Percentiles rank a stretch among this genome's conserved stretches.
Conservation (phyloP, 164 flowering plant genomes). For the Piper betle region DNA sequence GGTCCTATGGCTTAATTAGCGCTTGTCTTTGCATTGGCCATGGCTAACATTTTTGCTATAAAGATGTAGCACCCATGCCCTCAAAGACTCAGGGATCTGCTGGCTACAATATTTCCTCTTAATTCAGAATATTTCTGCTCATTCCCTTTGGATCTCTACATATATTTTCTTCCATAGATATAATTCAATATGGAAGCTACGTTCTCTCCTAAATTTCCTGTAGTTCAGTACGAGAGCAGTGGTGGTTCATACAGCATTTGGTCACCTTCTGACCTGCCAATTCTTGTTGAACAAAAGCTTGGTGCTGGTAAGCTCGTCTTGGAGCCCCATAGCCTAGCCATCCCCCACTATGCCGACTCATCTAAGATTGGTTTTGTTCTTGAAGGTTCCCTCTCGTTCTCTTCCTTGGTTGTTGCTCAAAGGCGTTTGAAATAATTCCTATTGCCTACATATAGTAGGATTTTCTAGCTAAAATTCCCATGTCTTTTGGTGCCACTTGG, state of each 20-base stretch:
- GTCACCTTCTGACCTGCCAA: conserved; percentile 43
- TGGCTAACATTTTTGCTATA: too few species aligned
- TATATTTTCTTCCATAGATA: too few species aligned
- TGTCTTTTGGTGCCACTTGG: neutral
- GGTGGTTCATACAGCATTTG: conserved; percentile 58
- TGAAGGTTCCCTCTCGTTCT: conserved; percentile 30
- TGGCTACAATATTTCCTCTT: too few species aligned
- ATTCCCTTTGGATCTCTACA: too few species aligned
- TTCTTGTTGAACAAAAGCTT: conserved; percentile 44
- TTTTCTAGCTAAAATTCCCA: neutral
- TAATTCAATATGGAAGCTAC: conserved; percentile 62
- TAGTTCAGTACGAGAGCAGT: conserved; percentile 28
- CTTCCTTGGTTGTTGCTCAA: neutral
- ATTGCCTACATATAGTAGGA: neutral
- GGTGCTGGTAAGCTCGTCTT: conserved; percentile 50
- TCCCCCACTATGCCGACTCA: conserved; percentile 67
- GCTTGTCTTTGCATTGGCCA: too few species aligned
- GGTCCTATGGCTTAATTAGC: too few species aligned
- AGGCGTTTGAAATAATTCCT: neutral
- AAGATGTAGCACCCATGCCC: too few species aligned
- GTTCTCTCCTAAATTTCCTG: conserved; percentile 38
- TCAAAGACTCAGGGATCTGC: too few species aligned
- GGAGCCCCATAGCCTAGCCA: conserved; percentile 44
- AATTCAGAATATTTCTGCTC: too few species aligned
- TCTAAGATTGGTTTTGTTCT: conserved; percentile 62